These are phyloP conservation scores for Paspalum vaginatum DNA, from an alignment of 176 grass and related monocot species.

Conservation along the genomic window DNA sequence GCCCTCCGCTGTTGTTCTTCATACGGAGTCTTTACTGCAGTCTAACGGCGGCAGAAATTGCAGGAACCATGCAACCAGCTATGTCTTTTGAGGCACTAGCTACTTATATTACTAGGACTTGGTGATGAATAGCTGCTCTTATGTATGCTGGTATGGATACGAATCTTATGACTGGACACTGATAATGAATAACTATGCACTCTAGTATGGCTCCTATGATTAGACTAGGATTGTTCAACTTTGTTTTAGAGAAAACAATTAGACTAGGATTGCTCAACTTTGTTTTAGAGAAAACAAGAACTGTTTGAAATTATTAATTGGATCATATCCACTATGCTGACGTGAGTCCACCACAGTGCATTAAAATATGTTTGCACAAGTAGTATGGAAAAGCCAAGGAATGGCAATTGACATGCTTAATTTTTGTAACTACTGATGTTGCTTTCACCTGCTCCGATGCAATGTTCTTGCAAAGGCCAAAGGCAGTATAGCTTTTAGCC, in stretches of 20 bases:
- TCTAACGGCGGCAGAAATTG: slow-evolving; percentile 20
- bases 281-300: not conserved
- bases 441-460: slow-evolving; percentile 48
- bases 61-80: no score
- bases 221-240: not conserved
- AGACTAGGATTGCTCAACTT: not conserved
- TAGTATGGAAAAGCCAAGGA: slow-evolving; percentile 12
- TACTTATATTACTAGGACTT: not conserved
- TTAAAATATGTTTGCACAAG: not conserved
- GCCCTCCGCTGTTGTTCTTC: not conserved
- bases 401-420: slow-evolving; percentile 20
- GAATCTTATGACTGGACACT: not conserved
- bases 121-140: not conserved
- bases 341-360: not conserved
- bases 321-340: slow-evolving; percentile 9
- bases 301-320: not conserved
- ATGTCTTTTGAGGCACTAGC: slow-evolving; percentile 10
- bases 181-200: not conserved
- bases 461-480: slow-evolving; percentile 41
- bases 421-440: slow-evolving; percentile 17
- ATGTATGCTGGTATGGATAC: not conserved
- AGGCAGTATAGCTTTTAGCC: slow-evolving; percentile 24
- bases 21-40: slow-evolving; percentile 2
- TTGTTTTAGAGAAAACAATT: slow-evolving; percentile 2
- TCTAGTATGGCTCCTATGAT: not conserved